These are phyloP conservation scores for Syzygium malaccense DNA, from an alignment of 441 rosid species.

Conservation along the genomic window DNA sequence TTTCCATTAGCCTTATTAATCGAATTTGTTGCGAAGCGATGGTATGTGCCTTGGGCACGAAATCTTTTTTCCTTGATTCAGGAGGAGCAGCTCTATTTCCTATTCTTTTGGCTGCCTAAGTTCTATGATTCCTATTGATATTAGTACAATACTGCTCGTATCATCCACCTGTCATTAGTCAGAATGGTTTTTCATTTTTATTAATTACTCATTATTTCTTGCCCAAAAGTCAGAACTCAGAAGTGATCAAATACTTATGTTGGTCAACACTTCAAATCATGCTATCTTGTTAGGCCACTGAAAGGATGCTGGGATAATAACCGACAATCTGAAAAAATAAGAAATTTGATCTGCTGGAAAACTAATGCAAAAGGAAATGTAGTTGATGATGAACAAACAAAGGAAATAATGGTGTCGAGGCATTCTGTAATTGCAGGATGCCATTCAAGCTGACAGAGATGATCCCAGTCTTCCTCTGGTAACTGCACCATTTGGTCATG, in stretches of 20 bases:
- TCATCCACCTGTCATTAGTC: neutral
- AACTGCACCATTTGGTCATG: conserved; percentile 99
- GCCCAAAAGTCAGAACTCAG: neutral
- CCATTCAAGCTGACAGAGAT: conserved; percentile 88
- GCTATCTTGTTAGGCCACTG: neutral
- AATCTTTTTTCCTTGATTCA: neutral
- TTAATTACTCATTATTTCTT: neutral
- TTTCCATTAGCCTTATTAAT: neutral
- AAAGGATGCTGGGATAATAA: neutral
- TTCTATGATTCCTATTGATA: neutral
- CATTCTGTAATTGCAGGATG: conserved; percentile 35
- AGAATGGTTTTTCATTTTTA: neutral
- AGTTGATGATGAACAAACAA: neutral
- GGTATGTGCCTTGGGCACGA: neutral
- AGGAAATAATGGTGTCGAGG: neutral
- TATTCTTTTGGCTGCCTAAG: neutral
- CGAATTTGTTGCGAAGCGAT: neutral
- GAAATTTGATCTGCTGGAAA: neutral
- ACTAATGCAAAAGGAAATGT: neutral
- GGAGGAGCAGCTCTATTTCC: neutral
- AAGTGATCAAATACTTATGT: neutral
- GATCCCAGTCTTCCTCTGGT: conserved; percentile 89
- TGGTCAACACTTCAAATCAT: neutral
- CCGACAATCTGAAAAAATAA: neutral
- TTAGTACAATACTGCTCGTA: neutral